A percentile compares a stretch with the other conserved stretches of the same genome.
Evolutionary conservation across 345 rosid genomes (phyloP).

Genomic region (Orychophragmus violaceus): DNA sequence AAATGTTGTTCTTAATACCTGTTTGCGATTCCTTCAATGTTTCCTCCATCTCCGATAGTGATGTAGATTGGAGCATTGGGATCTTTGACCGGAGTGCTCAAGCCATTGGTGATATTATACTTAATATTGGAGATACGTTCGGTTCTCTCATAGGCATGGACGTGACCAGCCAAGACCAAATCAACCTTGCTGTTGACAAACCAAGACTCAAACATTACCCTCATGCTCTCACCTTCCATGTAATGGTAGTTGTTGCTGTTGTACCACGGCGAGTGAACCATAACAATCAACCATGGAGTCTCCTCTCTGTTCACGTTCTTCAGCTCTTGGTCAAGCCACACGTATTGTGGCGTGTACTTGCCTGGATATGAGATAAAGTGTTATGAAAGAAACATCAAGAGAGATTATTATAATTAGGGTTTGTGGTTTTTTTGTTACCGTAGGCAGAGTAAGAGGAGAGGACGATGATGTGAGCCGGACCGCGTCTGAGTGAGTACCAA

Average conservation of each 20-base stretch:
- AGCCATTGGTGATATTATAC: constrained; percentile 44
- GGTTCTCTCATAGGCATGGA: constrained; percentile 44
- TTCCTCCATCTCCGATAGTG: constrained; percentile 74
- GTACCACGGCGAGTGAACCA: constrained; percentile 33
- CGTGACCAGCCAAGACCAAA: constrained; percentile 44
- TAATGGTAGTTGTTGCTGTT: constrained; percentile 32
- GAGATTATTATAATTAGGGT: not conserved
- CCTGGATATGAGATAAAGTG: not conserved
- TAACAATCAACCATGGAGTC: constrained; percentile 34
- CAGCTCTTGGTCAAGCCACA: constrained; percentile 28
- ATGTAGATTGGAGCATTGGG: constrained; percentile 49
- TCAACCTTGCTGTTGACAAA: constrained; percentile 41
- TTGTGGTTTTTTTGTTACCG: constrained; percentile 18
- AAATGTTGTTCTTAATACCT: not conserved
- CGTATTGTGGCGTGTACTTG: constrained; percentile 40
- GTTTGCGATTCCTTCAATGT: constrained; percentile 51
- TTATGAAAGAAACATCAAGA: not conserved
- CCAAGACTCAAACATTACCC: constrained; percentile 39
- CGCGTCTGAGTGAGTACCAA: constrained; percentile 49
- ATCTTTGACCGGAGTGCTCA: constrained; percentile 38
- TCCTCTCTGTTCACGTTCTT: constrained; percentile 34
- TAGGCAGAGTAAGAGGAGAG: constrained; percentile 46
- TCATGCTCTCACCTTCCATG: constrained; percentile 59
- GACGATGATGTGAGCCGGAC: constrained; percentile 41
- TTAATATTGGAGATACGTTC: constrained; percentile 46